Percentiles rank a stretch among this genome's conserved stretches.
phyloP scores from a whole-genome alignment of 2,329 filamentous ascomycete genomes.

The Claviceps lovelessii region DNA sequence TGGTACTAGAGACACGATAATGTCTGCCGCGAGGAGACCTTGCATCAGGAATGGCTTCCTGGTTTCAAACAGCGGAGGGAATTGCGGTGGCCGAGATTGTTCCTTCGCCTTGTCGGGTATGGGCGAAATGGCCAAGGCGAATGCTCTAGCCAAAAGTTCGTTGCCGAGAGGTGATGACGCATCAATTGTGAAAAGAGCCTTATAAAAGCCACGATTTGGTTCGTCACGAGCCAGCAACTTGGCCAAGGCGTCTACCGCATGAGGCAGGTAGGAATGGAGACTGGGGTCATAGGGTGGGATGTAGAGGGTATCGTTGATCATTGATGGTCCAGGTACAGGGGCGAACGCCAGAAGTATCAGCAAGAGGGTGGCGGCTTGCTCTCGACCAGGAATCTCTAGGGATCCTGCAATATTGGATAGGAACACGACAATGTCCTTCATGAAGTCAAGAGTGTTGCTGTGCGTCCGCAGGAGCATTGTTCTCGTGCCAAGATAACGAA shows the following conservation, averaged over 20 bases:
- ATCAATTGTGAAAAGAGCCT: slow-evolving; percentile 65
- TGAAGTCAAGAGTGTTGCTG: slow-evolving; percentile 81
- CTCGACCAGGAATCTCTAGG: slow-evolving; percentile 68
- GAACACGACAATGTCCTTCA: slow-evolving; percentile 86
- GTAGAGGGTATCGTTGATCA: slow-evolving; percentile 44
- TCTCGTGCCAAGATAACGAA: slow-evolving; percentile 76
- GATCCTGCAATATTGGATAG: slow-evolving; percentile 76
- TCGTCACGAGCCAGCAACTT: slow-evolving; percentile 89
- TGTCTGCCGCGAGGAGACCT: slow-evolving; percentile 78
- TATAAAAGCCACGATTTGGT: slow-evolving; percentile 77
- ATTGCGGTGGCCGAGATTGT: slow-evolving; percentile 41
- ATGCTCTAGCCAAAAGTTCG: slow-evolving; percentile 74
- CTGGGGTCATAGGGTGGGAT: slow-evolving; percentile 71
- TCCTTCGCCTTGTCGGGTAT: slow-evolving; percentile 51
- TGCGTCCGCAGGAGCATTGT: slow-evolving; percentile 73
- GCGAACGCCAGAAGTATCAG: slow-evolving; percentile 87
- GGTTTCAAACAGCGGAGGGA: slow-evolving; percentile 58
- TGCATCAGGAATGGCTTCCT: slow-evolving; percentile 87
- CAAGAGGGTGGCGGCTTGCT: slow-evolving; percentile 74
- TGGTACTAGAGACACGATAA: slow-evolving; percentile 62
- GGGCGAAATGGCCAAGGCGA: slow-evolving; percentile 72
- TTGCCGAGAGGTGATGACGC: slow-evolving; percentile 47
- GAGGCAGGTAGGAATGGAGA: slow-evolving; percentile 74
- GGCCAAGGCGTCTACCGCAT: slow-evolving; percentile 78
- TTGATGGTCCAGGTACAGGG: slow-evolving; percentile 56